Evolutionary conservation across 495 filamentous ascomycete species (phyloP), one percentile per base, ranked within the genome.

Genomic region (Xylaria intraflava): DNA sequence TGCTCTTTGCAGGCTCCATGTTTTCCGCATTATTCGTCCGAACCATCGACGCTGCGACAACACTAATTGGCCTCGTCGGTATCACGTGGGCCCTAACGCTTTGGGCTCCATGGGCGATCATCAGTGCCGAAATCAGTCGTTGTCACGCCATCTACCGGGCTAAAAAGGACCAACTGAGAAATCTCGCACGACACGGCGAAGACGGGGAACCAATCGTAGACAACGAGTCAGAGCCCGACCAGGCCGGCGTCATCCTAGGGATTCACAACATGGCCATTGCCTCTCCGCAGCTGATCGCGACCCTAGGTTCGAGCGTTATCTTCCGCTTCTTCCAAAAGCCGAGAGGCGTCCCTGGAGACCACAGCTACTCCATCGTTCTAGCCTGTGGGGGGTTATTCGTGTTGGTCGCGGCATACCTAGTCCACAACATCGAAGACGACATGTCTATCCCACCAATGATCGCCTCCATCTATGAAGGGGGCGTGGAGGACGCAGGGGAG

Each of bases 41-140:
- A 50, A 80, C 77, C 6, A 76, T 84, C 24, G 69, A 74, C 49
- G 80, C 77, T 7, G 90, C 83, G 3, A 91, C 86, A 0, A 73
- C 83, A 16, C 79, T 92, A 11, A 84, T 93, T 42, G 87, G 81
- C 6, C 64, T 93, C 11, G 78, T 94, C 53, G 90, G 90, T 16
- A 82, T 96, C 50, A 86, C 84, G 11, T 96, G 90, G 90, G 89
- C 90, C 20, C 70, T 95, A 46, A 88, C 89, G 17, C 77, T 90
- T 27, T 96, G 90, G 90, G 90, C 88, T 0, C 90, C 90, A 0
- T 96, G 91, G 74, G 90, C 90, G 31, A 83, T 96, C 57, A 95
- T 96, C 62, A 86, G 85, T 44, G 85, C 87, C 30, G 90, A 96
- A 69, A 88, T 96, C 38, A 82, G 82, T 44, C 84, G 84, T 47